Base-by-base conservation (phyloP, 495 filamentous ascomycete genomes). In the Darksidea phi region DNA sequence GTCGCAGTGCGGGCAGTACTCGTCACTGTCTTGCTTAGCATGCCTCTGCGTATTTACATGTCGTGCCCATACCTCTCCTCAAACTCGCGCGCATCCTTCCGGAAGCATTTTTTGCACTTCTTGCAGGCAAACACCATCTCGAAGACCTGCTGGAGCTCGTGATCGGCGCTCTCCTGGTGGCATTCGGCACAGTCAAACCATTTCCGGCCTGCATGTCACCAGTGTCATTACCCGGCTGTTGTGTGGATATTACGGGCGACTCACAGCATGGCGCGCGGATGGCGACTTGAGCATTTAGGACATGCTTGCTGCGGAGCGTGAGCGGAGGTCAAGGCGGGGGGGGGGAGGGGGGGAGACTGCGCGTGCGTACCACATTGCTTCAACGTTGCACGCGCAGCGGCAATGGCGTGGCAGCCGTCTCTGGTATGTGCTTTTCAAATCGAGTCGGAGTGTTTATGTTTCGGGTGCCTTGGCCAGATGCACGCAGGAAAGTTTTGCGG, bases 171-270 rank as follows among this genome's bases (percentile, higher is more conserved):
- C 25, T 97, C 94, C 37, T 78, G 78, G 78, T 98, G 94, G 76
- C 94, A 98, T 72, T 96, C 88, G 56, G 90, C 89, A 76, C 95
- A 98, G 76, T 97, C 95, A 77, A 96, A 97, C 94, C 94, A 97
- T 82, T 96, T 96, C 45, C 85, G 80, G 79, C 90, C 90, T 94
- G 24, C 21, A 20, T 36, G 21, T 54, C 0, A 15, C 5, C 48
- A 36, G 54, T 46, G 34, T 11, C 1, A 18, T 17, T 32, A 21
- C 23, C 28, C n/a, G 6, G 32, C 26, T 1, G 43, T 32, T 13
- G 32, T 24, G 52, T 32, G 52, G 25, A 48, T 45, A 20, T 3
- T 28, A 3, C 21, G 23, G n/a, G 54, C 11, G 17, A 77, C 86
- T 67, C 81, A 92, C 94, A 98, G 80, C 94, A 98, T 50, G 91